Evolutionary conservation across 2,329 filamentous ascomycete genomes (phyloP).

Genomic region (Arthroderma sp.): DNA sequence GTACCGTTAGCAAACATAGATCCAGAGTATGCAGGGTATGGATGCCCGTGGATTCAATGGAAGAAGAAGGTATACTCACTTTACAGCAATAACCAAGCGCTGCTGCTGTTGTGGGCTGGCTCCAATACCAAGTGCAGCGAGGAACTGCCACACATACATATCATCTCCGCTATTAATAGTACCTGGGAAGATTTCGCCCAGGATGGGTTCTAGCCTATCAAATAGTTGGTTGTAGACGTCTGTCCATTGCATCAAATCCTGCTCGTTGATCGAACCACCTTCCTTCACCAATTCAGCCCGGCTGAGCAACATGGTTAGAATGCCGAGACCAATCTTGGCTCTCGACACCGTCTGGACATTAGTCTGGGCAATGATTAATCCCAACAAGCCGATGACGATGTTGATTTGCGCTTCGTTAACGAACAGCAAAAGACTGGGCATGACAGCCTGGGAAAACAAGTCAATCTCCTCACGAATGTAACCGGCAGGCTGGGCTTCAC

Average conservation of each 20-base stretch:
- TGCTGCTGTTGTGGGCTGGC: constrained; percentile 92
- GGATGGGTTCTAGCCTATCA: constrained; percentile 67
- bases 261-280: constrained; percentile 53
- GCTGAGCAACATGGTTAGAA: constrained; percentile 87
- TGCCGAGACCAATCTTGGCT: constrained; percentile 75
- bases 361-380: constrained; percentile 65
- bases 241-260: constrained; percentile 72
- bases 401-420: constrained; percentile 82
- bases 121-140: constrained; percentile 87
- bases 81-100: constrained; percentile 83
- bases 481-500: constrained; percentile 59
- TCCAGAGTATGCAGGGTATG: no score
- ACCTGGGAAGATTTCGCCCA: constrained; percentile 79
- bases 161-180: constrained; percentile 85
- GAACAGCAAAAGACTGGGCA: constrained; percentile 79
- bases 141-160: constrained; percentile 94
- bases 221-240: constrained; percentile 76
- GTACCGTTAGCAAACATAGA: no score
- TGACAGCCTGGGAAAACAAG: constrained; percentile 73
- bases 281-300: constrained; percentile 90
- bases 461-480: constrained; percentile 83
- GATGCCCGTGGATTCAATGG: neutral
- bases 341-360: constrained; percentile 75
- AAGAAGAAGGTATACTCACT: constrained; percentile 35
- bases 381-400: constrained; percentile 81